Base-by-base conservation (phyloP, 140 eudicot genomes). In the Oenanthe javanica region DNA sequence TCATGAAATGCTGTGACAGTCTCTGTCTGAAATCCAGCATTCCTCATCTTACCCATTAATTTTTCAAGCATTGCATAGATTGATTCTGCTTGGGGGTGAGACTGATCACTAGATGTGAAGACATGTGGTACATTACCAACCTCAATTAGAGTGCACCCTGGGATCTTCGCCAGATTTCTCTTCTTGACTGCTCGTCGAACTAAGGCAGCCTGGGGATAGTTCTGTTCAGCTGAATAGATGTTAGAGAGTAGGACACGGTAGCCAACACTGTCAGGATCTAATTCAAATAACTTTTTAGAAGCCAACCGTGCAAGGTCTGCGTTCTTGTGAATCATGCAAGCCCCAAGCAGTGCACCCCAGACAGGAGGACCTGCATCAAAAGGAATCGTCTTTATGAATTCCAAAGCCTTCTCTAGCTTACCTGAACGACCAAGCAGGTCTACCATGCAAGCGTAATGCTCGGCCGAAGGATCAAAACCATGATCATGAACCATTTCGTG, bases 391-490 rank as follows among this genome's bases (percentile, higher is more conserved):
- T 87, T 82, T 19, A 95, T 92, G 80, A 95, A 95, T 45, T 88
- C 83, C 71, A 91, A 73, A 27, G 98, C 99, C 80, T 87, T 87
- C 7, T 92, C 84, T 79, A 95, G 63, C 76, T 87, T 81, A 79
- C 99, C 99, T 1, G 98, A 87, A 78, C 99, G 87, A 78, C 99
- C 97, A 63, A 87, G 89, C 54, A 95, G 79, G 87, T 95, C 99
- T 72, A 95, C 97, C 99, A 95, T 89, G 87, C 97, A 92, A 9
- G 98, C 98, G 50, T 95, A 95, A 82, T 92, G 99, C 84, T 95
- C 97, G 1, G 91, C 79, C 57, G 78, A 87, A 4, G 99, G 99
- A 73, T 89, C 85, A 70, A 85, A 84, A 61, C 89, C 89, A 70
- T 92, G 91, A 83, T 83, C 88, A 40, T 87, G 78, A 77, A 85